Percentiles rank a stretch among this genome's conserved stretches.
These are phyloP conservation scores for Colletotrichum filicis DNA, from an alignment of 2,329 filamentous ascomycete genomes.

Conservation along the genomic window DNA sequence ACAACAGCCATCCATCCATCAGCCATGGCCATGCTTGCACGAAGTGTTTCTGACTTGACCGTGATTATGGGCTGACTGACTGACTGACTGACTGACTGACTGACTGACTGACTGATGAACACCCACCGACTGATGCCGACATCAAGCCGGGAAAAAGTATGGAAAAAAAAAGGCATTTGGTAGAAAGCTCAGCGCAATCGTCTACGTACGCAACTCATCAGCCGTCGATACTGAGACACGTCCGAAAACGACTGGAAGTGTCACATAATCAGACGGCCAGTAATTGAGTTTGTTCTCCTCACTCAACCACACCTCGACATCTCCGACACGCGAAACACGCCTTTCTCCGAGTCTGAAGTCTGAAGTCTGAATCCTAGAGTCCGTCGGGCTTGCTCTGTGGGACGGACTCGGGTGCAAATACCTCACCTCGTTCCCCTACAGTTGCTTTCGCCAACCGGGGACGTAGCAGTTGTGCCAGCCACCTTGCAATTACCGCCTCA, in stretches of 20 bases:
- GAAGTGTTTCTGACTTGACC: background rate
- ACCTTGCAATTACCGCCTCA: background rate
- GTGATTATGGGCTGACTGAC: background rate
- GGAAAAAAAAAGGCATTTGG: too few relatives aligned
- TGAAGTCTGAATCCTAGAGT: background rate
- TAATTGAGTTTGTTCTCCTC: constrained; percentile 13
- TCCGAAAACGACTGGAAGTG: constrained; percentile 22
- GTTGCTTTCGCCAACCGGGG: background rate
- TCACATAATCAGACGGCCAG: constrained; percentile 23
- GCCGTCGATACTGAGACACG: constrained; percentile 25
- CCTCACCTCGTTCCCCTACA: background rate
- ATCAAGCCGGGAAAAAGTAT: background rate
- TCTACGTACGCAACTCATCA: constrained; percentile 17
- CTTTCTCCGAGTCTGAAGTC: background rate
- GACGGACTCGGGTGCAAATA: background rate
- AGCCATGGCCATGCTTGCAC: background rate
- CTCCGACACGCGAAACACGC: constrained; percentile 6
- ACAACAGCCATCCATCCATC: background rate
- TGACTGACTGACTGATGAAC: background rate
- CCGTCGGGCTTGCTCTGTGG: background rate
- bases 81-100: background rate
- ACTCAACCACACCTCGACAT: background rate
- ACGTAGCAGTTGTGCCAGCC: background rate
- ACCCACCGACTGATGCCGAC: background rate
- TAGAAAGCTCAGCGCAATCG: background rate